phyloP scores from a whole-genome alignment of 345 rosid species.

The Salix dunnii region DNA sequence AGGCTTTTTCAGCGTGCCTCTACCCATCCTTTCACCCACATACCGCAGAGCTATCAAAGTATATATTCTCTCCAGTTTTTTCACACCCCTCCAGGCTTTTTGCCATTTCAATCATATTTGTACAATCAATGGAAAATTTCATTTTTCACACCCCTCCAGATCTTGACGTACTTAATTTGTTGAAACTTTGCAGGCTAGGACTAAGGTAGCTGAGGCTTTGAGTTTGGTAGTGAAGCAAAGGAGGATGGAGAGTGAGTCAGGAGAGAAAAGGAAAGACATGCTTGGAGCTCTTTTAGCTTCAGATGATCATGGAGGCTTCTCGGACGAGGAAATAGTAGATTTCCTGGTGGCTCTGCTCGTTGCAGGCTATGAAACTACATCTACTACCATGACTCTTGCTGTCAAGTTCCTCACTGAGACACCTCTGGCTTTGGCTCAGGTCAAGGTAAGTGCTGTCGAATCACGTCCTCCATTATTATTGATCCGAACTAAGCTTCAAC shows the following conservation, averaged over 20 bases:
- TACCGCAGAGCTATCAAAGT: constrained; percentile 84
- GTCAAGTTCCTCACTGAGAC: constrained; percentile 91
- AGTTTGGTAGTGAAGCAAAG: constrained; percentile 67
- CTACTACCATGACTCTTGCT: constrained; percentile 94
- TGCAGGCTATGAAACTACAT: constrained; percentile 97
- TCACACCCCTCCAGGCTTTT: too few species aligned
- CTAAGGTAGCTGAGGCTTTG: constrained; percentile 93
- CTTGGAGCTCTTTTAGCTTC: constrained; percentile 67
- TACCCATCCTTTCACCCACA: constrained; percentile 77
- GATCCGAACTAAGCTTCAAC: neutral
- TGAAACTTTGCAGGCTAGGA: constrained; percentile 57
- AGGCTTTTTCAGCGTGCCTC: constrained; percentile 84
- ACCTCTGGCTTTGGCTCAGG: constrained; percentile 81
- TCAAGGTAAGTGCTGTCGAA: constrained; percentile 50
- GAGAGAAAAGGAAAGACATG: constrained; percentile 65
- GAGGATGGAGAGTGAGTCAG: constrained; percentile 53
- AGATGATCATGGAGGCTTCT: constrained; percentile 49
- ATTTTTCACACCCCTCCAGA: too few species aligned
- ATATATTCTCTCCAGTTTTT: constrained; percentile 11
- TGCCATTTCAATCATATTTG: too few species aligned
- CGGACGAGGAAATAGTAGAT: constrained; percentile 86
- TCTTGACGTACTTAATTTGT: neutral
- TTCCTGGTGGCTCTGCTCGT: constrained; percentile 82
- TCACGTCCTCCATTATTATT: neutral
- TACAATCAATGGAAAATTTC: too few species aligned